Conservation (phyloP, 1,139 yeast species). For the Nakaseomyces glabratus region DNA sequence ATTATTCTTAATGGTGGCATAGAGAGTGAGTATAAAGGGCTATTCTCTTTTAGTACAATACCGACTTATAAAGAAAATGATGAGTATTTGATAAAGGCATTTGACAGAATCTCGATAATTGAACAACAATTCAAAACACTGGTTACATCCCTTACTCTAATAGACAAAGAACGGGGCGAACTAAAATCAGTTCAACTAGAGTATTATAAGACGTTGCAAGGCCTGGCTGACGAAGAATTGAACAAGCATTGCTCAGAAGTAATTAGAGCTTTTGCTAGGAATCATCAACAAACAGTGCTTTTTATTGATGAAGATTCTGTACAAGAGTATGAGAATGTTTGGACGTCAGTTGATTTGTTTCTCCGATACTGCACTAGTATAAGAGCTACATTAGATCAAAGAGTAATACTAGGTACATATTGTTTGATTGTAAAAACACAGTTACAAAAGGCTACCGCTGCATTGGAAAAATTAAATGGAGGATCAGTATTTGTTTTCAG, state of each 20-base stretch:
- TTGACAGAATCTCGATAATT: conserved; percentile 55
- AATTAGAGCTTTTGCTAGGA: conserved; percentile 50
- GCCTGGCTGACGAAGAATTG: conserved; percentile 61
- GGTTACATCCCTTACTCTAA: conserved; percentile 56
- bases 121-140: conserved; percentile 62
- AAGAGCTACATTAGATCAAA: conserved; percentile 56
- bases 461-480: conserved; percentile 1
- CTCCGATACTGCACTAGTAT: conserved; percentile 63
- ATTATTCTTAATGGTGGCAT: conserved; percentile 9
- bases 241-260: conserved; percentile 53
- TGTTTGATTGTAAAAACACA: not conserved
- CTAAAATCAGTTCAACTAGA: conserved; percentile 55
- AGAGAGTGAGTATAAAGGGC: conserved; percentile 9
- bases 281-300: conserved; percentile 59
- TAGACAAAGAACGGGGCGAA: conserved; percentile 64
- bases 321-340: conserved; percentile 74
- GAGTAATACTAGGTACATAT: conserved; percentile 41
- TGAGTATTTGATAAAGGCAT: conserved; percentile 59
- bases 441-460: conserved; percentile 2
- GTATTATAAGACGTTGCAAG: conserved; percentile 41
- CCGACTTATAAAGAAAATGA: conserved; percentile 61
- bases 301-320: conserved; percentile 62
- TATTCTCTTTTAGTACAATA: conserved; percentile 8
- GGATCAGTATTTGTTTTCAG: conserved; percentile 2
- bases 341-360: conserved; percentile 77